These are phyloP conservation scores for Coprinopsis strossmayeri DNA, from an alignment of 768 basidiomycete species.

Conservation along the genomic window DNA sequence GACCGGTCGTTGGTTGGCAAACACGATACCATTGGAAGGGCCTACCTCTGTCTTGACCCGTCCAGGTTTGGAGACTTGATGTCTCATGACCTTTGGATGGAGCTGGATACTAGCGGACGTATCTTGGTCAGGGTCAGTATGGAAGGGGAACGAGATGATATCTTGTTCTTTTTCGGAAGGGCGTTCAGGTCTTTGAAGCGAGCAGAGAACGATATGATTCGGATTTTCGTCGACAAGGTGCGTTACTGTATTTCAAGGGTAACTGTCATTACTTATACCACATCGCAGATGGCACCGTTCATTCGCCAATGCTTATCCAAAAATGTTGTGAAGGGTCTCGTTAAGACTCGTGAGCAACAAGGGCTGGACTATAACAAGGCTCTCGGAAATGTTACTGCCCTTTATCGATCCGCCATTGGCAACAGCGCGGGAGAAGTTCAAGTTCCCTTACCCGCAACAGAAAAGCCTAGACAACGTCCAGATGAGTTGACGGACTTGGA, in stretches of 20 bases:
- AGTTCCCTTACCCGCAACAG: conserved; percentile 64
- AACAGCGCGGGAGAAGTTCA: conserved; percentile 62
- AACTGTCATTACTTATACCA: neutral
- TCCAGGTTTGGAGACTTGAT: conserved; percentile 82
- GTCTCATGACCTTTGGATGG: conserved; percentile 88
- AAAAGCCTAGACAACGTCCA: conserved; percentile 72
- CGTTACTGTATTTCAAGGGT: neutral
- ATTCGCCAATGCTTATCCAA: conserved; percentile 83
- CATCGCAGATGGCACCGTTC: conserved; percentile 82
- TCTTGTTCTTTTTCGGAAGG: conserved; percentile 94
- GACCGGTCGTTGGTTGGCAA: conserved; percentile 89
- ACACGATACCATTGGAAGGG: conserved; percentile 86
- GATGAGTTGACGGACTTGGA: conserved; percentile 88
- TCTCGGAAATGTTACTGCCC: conserved; percentile 70
- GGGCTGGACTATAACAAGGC: conserved; percentile 88
- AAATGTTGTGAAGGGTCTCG: conserved; percentile 64
- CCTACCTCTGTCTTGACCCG: conserved; percentile 90
- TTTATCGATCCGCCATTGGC: conserved; percentile 76
- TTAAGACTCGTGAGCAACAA: conserved; percentile 48
- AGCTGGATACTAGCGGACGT: conserved; percentile 80
- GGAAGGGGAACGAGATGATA: conserved; percentile 99
- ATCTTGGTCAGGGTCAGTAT: conserved; percentile 88
- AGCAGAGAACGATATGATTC: conserved; percentile 91
- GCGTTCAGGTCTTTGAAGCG: conserved; percentile 92
- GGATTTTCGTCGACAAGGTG: conserved; percentile 97